Percentiles rank a stretch among this genome's conserved stretches.
Evolutionary conservation across 2,329 filamentous ascomycete species (phyloP).

Genomic region (Beauveria varroae): DNA sequence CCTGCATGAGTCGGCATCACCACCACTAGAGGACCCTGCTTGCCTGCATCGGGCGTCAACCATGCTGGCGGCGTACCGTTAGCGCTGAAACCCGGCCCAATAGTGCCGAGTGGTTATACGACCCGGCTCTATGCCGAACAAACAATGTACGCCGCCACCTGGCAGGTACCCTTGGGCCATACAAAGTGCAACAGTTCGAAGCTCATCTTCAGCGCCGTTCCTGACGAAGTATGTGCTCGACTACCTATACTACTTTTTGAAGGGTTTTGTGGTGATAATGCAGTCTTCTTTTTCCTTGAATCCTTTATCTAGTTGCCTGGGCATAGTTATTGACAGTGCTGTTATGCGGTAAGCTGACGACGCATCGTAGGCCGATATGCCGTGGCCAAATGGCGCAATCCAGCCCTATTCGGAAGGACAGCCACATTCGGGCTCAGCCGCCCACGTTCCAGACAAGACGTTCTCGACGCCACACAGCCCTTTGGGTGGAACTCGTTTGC

Average conservation of each 20-base stretch:
- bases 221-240: not conserved
- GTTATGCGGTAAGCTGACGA: constrained; percentile 1
- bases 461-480: not conserved
- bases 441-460: not conserved
- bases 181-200: too few relatives aligned
- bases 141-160: too few relatives aligned
- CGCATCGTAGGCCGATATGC: not conserved
- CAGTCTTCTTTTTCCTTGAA: not conserved
- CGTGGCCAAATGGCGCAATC: not conserved
- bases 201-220: not conserved
- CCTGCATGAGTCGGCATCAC: too few relatives aligned
- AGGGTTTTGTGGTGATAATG: not conserved
- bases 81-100: not conserved
- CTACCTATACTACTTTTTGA: not conserved
- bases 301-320: not conserved
- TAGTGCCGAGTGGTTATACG: not conserved
- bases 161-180: too few relatives aligned
- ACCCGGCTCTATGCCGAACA: too few relatives aligned
- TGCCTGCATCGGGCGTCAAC: not conserved
- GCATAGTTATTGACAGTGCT: too few relatives aligned
- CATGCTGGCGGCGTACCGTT: not conserved
- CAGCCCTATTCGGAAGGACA: not conserved
- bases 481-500: not conserved
- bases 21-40: not conserved
- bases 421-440: not conserved